A percentile compares a stretch with the other conserved stretches of the same genome.
phyloP scores from a whole-genome alignment of 78 protist species.

The Guillardia theta region DNA sequence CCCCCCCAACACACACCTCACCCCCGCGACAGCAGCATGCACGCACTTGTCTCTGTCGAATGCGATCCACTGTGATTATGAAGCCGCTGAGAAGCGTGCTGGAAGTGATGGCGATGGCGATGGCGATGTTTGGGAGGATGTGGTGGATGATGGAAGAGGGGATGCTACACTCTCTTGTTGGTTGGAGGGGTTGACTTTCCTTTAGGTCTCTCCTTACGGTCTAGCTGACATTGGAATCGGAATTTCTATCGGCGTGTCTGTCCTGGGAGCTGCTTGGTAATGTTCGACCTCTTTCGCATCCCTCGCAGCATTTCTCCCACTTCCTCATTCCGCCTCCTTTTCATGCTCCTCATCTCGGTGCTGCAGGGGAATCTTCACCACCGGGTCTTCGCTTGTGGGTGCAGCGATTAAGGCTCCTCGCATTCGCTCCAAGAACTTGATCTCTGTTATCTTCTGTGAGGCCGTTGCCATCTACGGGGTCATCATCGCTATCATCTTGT shows the following conservation, averaged over 20 bases:
- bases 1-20: too few species aligned
- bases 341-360: neutral
- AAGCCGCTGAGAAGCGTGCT: too few species aligned
- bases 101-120: too few species aligned
- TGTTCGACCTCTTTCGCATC: too few species aligned
- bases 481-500: constrained; percentile 93
- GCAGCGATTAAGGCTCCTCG: constrained; percentile 94
- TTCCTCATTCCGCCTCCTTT: neutral
- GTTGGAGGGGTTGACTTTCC: neutral
- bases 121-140: too few species aligned
- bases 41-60: too few species aligned
- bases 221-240: constrained; percentile 86
- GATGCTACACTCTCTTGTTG: neutral
- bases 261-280: constrained; percentile 97
- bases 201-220: constrained; percentile 69
- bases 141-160: too few species aligned
- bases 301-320: too few species aligned
- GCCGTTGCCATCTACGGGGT: constrained; percentile 99
- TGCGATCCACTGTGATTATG: too few species aligned
- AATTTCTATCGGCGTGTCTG: constrained; percentile 89
- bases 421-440: constrained; percentile 54
- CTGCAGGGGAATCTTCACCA: constrained; percentile 87
- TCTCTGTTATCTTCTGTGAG: constrained; percentile 94
- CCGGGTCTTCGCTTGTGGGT: constrained; percentile 89
- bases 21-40: too few species aligned